Evolutionary conservation across 192 early-diverging fungal genomes (phyloP).

Genomic region (Backusella parvicylindrica): DNA sequence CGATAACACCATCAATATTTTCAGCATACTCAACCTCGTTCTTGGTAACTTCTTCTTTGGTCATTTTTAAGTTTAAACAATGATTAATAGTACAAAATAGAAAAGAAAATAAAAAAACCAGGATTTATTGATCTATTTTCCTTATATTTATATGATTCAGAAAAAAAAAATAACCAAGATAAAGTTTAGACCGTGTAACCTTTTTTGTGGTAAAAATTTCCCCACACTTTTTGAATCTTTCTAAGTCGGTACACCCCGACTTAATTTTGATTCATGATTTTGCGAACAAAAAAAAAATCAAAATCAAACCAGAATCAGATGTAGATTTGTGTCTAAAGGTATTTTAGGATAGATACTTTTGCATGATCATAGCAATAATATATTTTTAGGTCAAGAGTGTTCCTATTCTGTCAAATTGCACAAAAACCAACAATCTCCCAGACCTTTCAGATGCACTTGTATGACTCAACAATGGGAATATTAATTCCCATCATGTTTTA

Average conservation of each 20-base stretch:
- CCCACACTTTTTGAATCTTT: background rate
- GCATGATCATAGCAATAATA: background rate
- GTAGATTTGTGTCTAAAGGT: background rate
- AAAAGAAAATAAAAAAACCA: background rate
- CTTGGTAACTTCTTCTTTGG: background rate
- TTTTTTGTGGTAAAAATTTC: background rate
- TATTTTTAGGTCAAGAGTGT: background rate
- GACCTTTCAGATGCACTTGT: background rate
- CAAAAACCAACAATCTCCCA: background rate
- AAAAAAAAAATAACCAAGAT: background rate
- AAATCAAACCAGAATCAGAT: background rate
- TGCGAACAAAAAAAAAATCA: background rate
- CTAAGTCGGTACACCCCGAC: background rate
- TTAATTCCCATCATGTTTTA: background rate
- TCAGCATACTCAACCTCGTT: conserved; percentile 1
- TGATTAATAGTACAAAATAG: background rate
- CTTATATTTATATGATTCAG: conserved; percentile 1
- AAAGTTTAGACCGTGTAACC: background rate
- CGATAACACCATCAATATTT: background rate
- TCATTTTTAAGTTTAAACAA: background rate
- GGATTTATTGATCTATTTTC: background rate
- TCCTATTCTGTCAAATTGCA: background rate
- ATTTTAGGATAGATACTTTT: background rate
- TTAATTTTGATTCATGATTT: background rate
- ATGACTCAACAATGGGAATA: background rate